Base-by-base conservation (phyloP, 306 rosid species). In the Vachellia pachyceras region DNA sequence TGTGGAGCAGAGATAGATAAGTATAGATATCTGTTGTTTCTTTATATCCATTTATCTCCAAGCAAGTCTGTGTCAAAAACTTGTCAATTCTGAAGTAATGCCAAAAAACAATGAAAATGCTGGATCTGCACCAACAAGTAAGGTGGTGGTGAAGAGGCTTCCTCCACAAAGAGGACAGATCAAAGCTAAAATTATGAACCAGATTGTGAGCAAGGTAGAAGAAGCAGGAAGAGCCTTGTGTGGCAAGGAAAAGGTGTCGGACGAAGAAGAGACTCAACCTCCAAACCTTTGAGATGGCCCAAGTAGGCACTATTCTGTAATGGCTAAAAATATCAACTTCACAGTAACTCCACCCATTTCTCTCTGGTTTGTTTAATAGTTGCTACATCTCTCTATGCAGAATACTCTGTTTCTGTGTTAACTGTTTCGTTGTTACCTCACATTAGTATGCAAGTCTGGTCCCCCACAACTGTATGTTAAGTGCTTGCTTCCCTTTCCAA, bases 131-230 rank as follows among this genome's bases (percentile, higher is more conserved):
- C 46, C 45, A 44, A 64, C 73, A 25, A 46, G 71, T 58, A 77
- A 69, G 81, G 79, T 6, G 29, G 85, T 52, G 25, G 85, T 58
- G 25, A 82, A 40, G 40, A 82, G 85, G 81, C 10, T 85, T 81
- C 93, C 92, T 76, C 92, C 95, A 45, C 85, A 81, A 82, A 82
- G 93, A 82, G 93, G 93, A 36, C 76, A 73, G 73, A 71, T 85
- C 87, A 90, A 83, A 82, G 80, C 46, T 12, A 79, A 82, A 65
- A 90, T 92, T 80, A 46, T 79, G 46, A 69, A 45, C 47, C 63
- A 75, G 49, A 18, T 87, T 50, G 12, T 52, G 37, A 78, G 67
- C 61, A 50, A 41, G 83, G 85, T 84, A 66, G 73, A 85, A 49
- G 73, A 60, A 79, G 75, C 63, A n/a, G 82, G 84, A 41, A 82